A percentile compares a stretch with the other conserved stretches of the same genome.
Evolutionary conservation across 2,329 filamentous ascomycete species (phyloP).

Genomic region (Cladobotryum protrusum): DNA sequence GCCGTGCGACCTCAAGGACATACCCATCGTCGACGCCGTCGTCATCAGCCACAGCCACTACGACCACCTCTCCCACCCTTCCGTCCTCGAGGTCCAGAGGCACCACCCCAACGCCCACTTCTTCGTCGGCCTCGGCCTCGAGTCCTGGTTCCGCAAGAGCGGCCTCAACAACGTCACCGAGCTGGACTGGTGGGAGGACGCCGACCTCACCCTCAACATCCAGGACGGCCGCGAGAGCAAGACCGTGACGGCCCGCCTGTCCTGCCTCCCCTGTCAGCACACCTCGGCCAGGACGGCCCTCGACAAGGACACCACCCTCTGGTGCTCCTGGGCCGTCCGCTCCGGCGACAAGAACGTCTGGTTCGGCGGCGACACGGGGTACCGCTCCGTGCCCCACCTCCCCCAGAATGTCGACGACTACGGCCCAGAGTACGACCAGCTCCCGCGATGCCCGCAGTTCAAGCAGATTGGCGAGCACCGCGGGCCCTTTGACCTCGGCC

Average conservation of each 20-base stretch:
- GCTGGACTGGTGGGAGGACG: constrained; percentile 91
- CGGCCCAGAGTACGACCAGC: constrained; percentile 54
- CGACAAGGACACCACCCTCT: constrained; percentile 72
- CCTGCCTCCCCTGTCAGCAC: constrained; percentile 81
- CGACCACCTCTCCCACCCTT: constrained; percentile 78
- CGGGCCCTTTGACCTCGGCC: constrained; percentile 82
- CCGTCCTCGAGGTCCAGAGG: constrained; percentile 63
- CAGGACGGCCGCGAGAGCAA: constrained; percentile 26
- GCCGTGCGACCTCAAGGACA: constrained; percentile 70
- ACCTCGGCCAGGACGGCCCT: constrained; percentile 61
- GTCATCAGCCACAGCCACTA: constrained; percentile 90
- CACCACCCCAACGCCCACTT: constrained; percentile 75
- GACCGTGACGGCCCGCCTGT: constrained; percentile 62
- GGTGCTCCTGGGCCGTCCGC: constrained; percentile 78
- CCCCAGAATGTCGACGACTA: constrained; percentile 64
- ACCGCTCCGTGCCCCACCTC: constrained; percentile 66
- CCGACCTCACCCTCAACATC: constrained; percentile 56
- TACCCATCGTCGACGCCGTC: constrained; percentile 70
- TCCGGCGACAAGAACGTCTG: constrained; percentile 73
- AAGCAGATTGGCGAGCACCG: constrained; percentile 71
- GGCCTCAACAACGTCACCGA: constrained; percentile 77
- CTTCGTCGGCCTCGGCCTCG: constrained; percentile 79
- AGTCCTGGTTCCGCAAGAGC: constrained; percentile 67
- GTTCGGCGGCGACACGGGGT: constrained; percentile 89
- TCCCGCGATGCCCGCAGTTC: constrained; percentile 78